Conservation (phyloP, 2,329 filamentous ascomycete species). For the Sphaerostilbella broomeana region DNA sequence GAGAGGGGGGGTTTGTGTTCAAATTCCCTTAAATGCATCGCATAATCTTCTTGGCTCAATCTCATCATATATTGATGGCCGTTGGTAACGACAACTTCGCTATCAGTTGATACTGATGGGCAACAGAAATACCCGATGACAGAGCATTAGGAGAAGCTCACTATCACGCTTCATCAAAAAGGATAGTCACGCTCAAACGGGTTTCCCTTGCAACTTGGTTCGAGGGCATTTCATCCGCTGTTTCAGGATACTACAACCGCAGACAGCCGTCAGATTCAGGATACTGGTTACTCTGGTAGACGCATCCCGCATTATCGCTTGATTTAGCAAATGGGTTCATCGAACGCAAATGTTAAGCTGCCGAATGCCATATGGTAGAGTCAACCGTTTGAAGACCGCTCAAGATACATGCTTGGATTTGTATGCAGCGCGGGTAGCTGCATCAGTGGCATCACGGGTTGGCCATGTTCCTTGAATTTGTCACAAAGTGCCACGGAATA, state of each 20-base stretch:
- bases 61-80: no score
- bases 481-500: conserved; percentile 1
- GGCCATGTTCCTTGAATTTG: conserved; percentile 2
- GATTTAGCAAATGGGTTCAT: conserved; percentile 11
- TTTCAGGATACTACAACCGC: conserved; percentile 12
- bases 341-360: conserved; percentile 11
- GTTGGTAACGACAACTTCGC: no score
- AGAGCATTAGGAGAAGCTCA: background rate
- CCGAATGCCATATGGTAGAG: conserved; percentile 6
- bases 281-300: conserved; percentile 13
- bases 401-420: no score
- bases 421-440: conserved; percentile 8
- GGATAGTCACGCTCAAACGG: conserved; percentile 4
- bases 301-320: conserved; percentile 10
- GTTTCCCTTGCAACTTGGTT: background rate
- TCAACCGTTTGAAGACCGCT: conserved; percentile 7
- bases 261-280: conserved; percentile 7
- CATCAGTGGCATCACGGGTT: conserved; percentile 7
- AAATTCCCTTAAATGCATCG: no score
- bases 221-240: conserved; percentile 9
- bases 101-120: no score
- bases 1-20: no score
- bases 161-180: background rate
- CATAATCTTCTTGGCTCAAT: no score
- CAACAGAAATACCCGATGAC: no score